phyloP scores from a whole-genome alignment of 2,329 filamentous ascomycete genomes.

The Mycosphaerella sp. region DNA sequence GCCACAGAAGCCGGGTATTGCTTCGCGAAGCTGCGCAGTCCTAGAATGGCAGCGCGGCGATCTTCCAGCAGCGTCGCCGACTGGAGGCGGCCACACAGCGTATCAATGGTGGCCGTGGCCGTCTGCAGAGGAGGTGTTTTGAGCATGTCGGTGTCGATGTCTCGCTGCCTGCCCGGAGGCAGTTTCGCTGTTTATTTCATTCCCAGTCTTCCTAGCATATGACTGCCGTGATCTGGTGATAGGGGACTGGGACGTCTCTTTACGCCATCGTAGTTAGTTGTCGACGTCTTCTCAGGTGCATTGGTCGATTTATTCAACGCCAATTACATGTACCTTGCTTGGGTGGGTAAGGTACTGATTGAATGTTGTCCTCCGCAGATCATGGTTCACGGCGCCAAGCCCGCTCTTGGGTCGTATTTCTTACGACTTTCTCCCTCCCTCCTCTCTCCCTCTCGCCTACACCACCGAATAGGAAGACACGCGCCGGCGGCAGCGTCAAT shows the following conservation, averaged over 20 bases:
- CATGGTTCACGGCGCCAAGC: neutral
- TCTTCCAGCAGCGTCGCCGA: constrained; percentile 92
- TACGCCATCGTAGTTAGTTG: no score
- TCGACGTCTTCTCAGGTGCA: no score
- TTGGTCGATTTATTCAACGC: no score
- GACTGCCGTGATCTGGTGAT: no score
- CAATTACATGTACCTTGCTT: no score
- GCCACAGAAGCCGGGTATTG: constrained; percentile 93
- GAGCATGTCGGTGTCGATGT: constrained; percentile 36
- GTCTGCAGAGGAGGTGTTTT: constrained; percentile 90
- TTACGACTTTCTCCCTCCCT: neutral
- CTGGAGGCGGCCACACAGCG: constrained; percentile 76
- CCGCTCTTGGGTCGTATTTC: no score
- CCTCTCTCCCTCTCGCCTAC: no score
- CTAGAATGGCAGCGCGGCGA: constrained; percentile 84
- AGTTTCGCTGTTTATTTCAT: constrained; percentile 20
- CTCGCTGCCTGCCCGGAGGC: constrained; percentile 19
- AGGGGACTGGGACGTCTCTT: no score
- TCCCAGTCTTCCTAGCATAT: no score
- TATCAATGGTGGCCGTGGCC: constrained; percentile 87
- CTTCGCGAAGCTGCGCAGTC: constrained; percentile 91
- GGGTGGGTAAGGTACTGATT: no score
- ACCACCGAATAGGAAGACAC: neutral
- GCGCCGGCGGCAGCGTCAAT: constrained; percentile 15
- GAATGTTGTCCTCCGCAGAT: no score